These are phyloP conservation scores for Rhynchospora breviuscula DNA, from an alignment of 176 grass and related monocot genomes.

Conservation along the genomic window DNA sequence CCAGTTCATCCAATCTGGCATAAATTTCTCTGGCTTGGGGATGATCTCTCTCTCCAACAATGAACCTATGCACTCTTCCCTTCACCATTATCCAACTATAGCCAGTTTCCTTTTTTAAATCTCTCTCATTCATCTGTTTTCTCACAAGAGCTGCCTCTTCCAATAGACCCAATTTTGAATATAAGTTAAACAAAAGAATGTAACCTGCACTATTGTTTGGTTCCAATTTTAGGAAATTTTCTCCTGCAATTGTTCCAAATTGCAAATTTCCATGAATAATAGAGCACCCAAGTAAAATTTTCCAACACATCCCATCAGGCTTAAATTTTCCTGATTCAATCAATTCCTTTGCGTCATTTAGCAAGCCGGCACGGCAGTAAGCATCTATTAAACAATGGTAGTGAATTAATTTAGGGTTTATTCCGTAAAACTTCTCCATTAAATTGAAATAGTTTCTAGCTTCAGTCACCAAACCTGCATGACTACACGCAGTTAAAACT, in stretches of 20 bases:
- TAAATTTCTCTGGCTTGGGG: constrained; percentile 39
- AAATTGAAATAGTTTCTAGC: constrained; percentile 45
- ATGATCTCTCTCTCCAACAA: constrained; percentile 48
- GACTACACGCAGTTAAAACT: constrained; percentile 54
- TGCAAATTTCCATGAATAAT: constrained; percentile 39
- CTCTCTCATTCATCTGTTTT: constrained; percentile 54
- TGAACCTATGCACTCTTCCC: constrained; percentile 60
- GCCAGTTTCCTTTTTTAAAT: constrained; percentile 59
- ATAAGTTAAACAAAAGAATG: constrained; percentile 73
- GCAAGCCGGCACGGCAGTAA: constrained; percentile 40
- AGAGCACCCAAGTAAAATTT: constrained; percentile 49
- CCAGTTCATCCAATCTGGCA: constrained; percentile 48
- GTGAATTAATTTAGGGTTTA: constrained; percentile 51
- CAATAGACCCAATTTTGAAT: constrained; percentile 44
- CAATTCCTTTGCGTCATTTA: constrained; percentile 58
- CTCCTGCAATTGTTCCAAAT: constrained; percentile 41
- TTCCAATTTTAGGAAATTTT: constrained; percentile 52
- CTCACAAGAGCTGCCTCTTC: constrained; percentile 50
- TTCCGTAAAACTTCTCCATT: constrained; percentile 47
- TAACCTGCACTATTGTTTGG: constrained; percentile 54
- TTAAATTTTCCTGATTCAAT: constrained; percentile 53
- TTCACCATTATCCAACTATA: constrained; percentile 66
- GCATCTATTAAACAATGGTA: constrained; percentile 87
- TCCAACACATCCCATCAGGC: constrained; percentile 61
- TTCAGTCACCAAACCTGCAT: constrained; percentile 46